These are phyloP conservation scores for Erodium moschatum DNA, from an alignment of 441 rosid genomes.

Conservation along the genomic window DNA sequence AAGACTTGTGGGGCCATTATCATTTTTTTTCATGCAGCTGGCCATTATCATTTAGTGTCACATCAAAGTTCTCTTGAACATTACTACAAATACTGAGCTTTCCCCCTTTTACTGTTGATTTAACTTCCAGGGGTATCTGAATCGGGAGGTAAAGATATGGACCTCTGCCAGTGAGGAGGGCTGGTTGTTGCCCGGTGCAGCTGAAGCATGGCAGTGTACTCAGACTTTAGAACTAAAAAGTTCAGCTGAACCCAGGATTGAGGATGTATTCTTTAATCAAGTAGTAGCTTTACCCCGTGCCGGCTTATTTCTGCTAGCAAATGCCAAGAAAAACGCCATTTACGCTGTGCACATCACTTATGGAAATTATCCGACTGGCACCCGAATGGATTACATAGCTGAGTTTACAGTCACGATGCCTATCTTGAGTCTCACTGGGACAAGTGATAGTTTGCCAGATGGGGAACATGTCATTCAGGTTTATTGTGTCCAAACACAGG, in stretches of 20 bases:
- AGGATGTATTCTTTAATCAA: conserved; percentile 79
- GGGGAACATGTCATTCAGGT: conserved; percentile 46
- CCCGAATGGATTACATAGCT: conserved; percentile 75
- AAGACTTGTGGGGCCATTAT: not conserved
- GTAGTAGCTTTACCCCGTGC: conserved; percentile 61
- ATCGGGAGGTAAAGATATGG: conserved; percentile 85
- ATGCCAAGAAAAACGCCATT: conserved; percentile 82
- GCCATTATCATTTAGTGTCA: not conserved
- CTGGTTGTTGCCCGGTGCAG: conserved; percentile 69
- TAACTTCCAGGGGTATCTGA: conserved; percentile 58
- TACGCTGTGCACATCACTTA: conserved; percentile 77
- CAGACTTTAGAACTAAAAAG: conserved; percentile 73
- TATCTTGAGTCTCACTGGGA: conserved; percentile 57
- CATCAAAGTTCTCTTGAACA: not conserved
- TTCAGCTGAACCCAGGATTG: conserved; percentile 47
- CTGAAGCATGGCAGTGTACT: conserved; percentile 66
- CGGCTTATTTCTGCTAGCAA: conserved; percentile 67
- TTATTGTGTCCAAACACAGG: conserved; percentile 15
- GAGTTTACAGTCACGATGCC: conserved; percentile 35
- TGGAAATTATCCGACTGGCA: conserved; percentile 61
- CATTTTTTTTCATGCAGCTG: conserved; percentile 7
- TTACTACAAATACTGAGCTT: not conserved
- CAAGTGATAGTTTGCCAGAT: conserved; percentile 39
- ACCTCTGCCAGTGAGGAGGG: conserved; percentile 68
- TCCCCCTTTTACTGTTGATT: conserved; percentile 10